Evolutionary conservation across 768 basidiomycete species (phyloP), one percentile per base, ranked within the genome.

Genomic region (Vararia minispora): DNA sequence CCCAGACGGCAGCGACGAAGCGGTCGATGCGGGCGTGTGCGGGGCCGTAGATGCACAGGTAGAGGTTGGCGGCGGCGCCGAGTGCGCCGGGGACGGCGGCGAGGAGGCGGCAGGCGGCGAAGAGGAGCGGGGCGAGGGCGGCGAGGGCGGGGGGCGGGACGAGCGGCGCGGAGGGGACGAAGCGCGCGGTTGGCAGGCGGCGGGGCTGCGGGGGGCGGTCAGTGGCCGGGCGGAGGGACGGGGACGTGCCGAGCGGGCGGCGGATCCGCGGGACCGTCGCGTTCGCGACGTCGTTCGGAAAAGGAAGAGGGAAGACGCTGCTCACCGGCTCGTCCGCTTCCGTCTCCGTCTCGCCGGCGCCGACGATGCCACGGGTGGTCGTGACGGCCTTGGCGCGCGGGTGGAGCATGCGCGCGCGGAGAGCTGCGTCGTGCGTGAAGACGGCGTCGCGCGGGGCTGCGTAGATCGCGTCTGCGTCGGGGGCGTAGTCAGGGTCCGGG

Each of bases 261-360:
- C n/a, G n/a, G n/a, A n/a, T n/a, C n/a, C n/a, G n/a, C n/a, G n/a
- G n/a, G n/a, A n/a, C n/a, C n/a, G n/a, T n/a, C n/a, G n/a, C n/a
- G n/a, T n/a, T n/a, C n/a, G 40, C 33, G 32, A 37, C 17, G 33
- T 14, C 20, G 16, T 35, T 35, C 38, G 21, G 41, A 35, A 38
- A 23, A n/a, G 9, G 28, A 40, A 35, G 11, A 35, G 9, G 25
- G 16, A 8, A 4, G 12, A 24, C 1, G 17, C 23, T 16, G 43
- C 80, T 62, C 52, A 84, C 82, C 25, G 76, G 76, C 50, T 85
- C 82, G 48, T 85, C 82, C 10, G 72, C 65, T 52, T 86, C 83
- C 0, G 83, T 84, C 52, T 86, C 82, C 0, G 83, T 84, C 58
- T 85, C 82, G 6, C 79, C 79, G 20, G 78, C 79, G 44, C 81